Evolutionary conservation across 345 rosid genomes (phyloP).

Genomic region (Eutrema yunnanense): DNA sequence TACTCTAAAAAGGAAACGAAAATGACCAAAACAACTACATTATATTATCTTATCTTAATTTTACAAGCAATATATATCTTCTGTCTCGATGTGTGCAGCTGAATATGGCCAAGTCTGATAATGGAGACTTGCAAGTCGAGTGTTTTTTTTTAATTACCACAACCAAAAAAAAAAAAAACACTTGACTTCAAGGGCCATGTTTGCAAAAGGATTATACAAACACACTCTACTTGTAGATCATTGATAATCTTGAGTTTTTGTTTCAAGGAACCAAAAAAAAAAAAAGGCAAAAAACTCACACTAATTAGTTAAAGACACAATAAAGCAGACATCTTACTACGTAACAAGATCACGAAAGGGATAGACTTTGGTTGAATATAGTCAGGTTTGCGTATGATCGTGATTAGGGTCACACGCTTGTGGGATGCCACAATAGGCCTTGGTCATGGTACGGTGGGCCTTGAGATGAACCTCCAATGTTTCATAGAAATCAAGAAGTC

Average conservation of each 20-base stretch:
- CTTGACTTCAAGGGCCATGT: not conserved
- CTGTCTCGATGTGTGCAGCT: conserved; percentile 16
- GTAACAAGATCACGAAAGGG: not conserved
- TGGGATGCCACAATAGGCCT: conserved; percentile 43
- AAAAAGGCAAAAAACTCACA: not conserved
- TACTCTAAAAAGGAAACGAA: conserved; percentile 23
- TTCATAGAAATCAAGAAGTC: conserved; percentile 40
- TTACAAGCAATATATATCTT: conserved; percentile 8
- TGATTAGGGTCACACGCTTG: not conserved
- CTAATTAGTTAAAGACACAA: not conserved
- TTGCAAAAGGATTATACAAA: not conserved
- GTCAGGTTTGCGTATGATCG: not conserved
- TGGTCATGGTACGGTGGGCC: conserved; percentile 41
- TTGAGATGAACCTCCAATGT: conserved; percentile 26
- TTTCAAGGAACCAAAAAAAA: not conserved
- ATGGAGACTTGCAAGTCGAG: not conserved
- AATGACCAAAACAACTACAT: conserved; percentile 11
- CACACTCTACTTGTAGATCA: not conserved
- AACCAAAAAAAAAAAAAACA: not conserved
- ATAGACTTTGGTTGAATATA: not conserved
- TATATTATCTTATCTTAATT: conserved; percentile 17
- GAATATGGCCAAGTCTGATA: not conserved
- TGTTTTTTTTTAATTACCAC: not conserved
- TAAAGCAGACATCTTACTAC: not conserved
- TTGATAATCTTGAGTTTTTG: not conserved